These are phyloP conservation scores for Rhizopus delemar DNA, from an alignment of 371 early-diverging fungal species.

Conservation along the genomic window DNA sequence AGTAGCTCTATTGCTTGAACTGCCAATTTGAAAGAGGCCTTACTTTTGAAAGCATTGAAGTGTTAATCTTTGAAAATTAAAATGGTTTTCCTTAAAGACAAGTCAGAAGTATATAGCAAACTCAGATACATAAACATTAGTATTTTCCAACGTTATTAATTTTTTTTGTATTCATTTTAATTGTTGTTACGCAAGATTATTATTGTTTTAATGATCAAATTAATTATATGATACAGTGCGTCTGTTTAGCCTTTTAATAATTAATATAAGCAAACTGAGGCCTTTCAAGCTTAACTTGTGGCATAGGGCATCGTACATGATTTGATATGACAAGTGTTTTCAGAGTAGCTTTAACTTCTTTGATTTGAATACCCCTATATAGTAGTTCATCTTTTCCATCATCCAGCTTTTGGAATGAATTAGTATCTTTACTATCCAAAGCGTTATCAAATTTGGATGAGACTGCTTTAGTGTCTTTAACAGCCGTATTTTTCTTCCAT, in stretches of 20 bases:
- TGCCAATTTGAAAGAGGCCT: too few relatives aligned
- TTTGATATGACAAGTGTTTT: slow-evolving; percentile 44
- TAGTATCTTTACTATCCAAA: slow-evolving; percentile 7
- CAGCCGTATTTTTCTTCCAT: background rate
- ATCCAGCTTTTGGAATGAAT: slow-evolving; percentile 19
- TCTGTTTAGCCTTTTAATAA: slow-evolving; percentile 3
- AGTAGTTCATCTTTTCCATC: slow-evolving; percentile 36
- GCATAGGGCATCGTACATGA: slow-evolving; percentile 37
- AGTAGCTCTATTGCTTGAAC: too few relatives aligned
- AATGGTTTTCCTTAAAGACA: too few relatives aligned
- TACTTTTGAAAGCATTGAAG: too few relatives aligned
- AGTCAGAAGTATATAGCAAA: too few relatives aligned
- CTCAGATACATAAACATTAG: too few relatives aligned
- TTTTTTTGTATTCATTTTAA: too few relatives aligned
- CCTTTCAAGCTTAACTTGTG: slow-evolving; percentile 34
- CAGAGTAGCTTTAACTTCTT: slow-evolving; percentile 46
- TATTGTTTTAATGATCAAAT: too few relatives aligned
- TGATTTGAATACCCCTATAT: slow-evolving; percentile 41
- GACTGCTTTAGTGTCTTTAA: background rate
- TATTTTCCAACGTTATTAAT: too few relatives aligned
- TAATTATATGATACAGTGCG: background rate
- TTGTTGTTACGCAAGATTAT: too few relatives aligned
- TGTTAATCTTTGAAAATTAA: too few relatives aligned
- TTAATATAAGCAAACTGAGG: slow-evolving; percentile 43
- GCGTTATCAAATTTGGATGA: background rate